phyloP scores from a whole-genome alignment of 2,329 filamentous ascomycete species.

The Chrysosporium queenslandicum region DNA sequence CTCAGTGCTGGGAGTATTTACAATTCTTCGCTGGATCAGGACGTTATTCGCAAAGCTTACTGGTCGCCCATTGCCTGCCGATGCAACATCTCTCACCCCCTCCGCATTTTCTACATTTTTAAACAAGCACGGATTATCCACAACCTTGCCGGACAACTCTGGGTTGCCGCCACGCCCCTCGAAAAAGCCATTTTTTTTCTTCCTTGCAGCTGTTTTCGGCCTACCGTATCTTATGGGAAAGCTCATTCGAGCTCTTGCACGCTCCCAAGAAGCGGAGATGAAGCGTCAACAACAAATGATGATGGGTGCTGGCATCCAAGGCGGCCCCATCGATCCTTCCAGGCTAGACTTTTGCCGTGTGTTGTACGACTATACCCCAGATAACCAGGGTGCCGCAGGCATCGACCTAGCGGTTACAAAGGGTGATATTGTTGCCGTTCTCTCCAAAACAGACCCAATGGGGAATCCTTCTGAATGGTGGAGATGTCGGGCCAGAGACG shows the following conservation, averaged over 20 bases:
- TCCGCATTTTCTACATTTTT: slow-evolving; percentile 85
- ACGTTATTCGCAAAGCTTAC: slow-evolving; percentile 87
- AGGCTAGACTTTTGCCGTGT: slow-evolving; percentile 96
- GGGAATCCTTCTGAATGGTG: slow-evolving; percentile 95
- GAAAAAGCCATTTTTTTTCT: slow-evolving; percentile 93
- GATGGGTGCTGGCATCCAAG: slow-evolving; percentile 36
- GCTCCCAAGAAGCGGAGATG: slow-evolving; percentile 70
- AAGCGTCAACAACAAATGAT: slow-evolving; percentile 41
- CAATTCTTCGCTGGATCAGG: slow-evolving; percentile 86
- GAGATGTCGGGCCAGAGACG: slow-evolving; percentile 83
- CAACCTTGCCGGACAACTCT: slow-evolving; percentile 54
- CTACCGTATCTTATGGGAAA: slow-evolving; percentile 96
- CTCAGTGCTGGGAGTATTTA: slow-evolving; percentile 90
- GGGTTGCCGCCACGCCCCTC: slow-evolving; percentile 62
- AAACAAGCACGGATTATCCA: slow-evolving; percentile 47
- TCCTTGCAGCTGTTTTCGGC: slow-evolving; percentile 86
- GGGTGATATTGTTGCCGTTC: slow-evolving; percentile 86
- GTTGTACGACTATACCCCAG: slow-evolving; percentile 85
- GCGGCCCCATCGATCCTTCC: slow-evolving; percentile 60
- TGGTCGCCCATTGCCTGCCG: slow-evolving; percentile 77
- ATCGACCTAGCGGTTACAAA: slow-evolving; percentile 89
- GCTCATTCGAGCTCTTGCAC: slow-evolving; percentile 74
- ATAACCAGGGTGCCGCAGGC: slow-evolving; percentile 52
- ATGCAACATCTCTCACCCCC: slow-evolving; percentile 77
- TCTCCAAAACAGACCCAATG: slow-evolving; percentile 84